phyloP scores from a whole-genome alignment of 352 stramenopile species.

The Phytophthora parvispora region DNA sequence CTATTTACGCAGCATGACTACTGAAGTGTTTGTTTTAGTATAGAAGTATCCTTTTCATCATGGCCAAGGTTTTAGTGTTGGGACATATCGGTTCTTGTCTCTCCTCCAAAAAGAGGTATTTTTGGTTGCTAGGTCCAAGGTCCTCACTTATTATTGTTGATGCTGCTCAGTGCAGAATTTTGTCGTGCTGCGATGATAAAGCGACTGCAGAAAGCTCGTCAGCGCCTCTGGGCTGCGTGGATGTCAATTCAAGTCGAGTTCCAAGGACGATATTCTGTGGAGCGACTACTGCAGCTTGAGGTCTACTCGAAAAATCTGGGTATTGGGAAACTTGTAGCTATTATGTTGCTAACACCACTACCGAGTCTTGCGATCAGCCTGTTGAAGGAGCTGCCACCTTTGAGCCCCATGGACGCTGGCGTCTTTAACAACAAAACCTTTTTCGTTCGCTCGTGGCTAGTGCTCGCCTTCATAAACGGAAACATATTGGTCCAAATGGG shows the following conservation, averaged over 20 bases:
- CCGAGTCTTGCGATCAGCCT: conserved; percentile 23
- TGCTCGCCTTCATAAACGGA: conserved; percentile 17
- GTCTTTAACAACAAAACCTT: conserved; percentile 21
- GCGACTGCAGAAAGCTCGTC: not conserved
- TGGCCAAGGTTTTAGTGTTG: too few relatives aligned
- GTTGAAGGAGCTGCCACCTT: conserved; percentile 19
- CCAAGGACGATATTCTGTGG: conserved; percentile 30
- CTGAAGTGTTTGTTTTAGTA: too few relatives aligned
- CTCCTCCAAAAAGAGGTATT: too few relatives aligned
- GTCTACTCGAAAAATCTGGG: conserved; percentile 8
- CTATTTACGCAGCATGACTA: too few relatives aligned
- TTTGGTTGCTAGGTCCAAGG: too few relatives aligned
- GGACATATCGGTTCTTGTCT: too few relatives aligned
- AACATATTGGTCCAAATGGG: conserved; percentile 27
- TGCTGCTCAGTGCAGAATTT: too few relatives aligned
- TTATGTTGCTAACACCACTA: conserved; percentile 21
- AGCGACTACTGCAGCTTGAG: conserved; percentile 1
- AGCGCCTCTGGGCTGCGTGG: not conserved
- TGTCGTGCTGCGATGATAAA: not conserved
- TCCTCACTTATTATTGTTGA: too few relatives aligned
- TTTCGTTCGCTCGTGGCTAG: conserved; percentile 24
- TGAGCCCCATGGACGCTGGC: conserved; percentile 20
- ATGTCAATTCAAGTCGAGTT: conserved; percentile 25
- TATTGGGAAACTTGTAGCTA: not conserved
- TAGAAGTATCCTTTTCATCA: too few relatives aligned